phyloP scores from a whole-genome alignment of 495 filamentous ascomycete species.

The Baudoinia panamericana region DNA sequence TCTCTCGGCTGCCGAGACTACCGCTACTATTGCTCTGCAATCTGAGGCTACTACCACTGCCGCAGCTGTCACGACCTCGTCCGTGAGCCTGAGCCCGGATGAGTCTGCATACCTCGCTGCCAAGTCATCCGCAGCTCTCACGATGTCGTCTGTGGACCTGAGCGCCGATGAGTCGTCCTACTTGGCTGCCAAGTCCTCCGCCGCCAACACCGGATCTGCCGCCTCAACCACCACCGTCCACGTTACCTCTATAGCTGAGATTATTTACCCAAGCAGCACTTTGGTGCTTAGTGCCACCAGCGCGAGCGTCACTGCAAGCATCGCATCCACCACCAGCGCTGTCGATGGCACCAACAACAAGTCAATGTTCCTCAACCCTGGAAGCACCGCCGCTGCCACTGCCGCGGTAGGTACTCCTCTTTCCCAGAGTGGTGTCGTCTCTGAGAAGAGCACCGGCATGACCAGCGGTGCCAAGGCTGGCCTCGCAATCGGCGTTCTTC shows the following conservation, averaged over 20 bases:
- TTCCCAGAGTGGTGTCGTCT: conserved; percentile 4
- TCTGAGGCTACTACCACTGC: conserved; percentile 2
- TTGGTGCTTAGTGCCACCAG: conserved; percentile 6
- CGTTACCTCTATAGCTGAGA: not conserved
- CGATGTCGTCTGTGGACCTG: not conserved
- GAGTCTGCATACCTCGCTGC: conserved; percentile 3
- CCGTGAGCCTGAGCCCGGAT: not conserved
- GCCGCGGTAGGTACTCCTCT: conserved; percentile 5
- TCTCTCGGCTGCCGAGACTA: not conserved
- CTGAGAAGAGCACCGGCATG: conserved; percentile 33
- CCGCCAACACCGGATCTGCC: no score
- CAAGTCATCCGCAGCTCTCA: not conserved
- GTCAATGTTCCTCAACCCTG: not conserved
- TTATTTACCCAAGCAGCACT: conserved; percentile 8
- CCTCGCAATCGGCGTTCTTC: conserved; percentile 62
- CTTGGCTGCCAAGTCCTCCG: not conserved
- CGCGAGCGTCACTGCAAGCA: conserved; percentile 1
- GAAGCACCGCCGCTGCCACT: not conserved
- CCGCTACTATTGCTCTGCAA: not conserved
- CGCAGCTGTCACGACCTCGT: not conserved
- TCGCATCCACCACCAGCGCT: conserved; percentile 1
- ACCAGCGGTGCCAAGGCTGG: conserved; percentile 66
- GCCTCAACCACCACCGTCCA: not conserved
- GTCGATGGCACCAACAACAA: not conserved
- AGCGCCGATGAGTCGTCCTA: not conserved